Evolutionary conservation across 306 rosid species (phyloP).

Genomic region (Gillenia trifoliata): DNA sequence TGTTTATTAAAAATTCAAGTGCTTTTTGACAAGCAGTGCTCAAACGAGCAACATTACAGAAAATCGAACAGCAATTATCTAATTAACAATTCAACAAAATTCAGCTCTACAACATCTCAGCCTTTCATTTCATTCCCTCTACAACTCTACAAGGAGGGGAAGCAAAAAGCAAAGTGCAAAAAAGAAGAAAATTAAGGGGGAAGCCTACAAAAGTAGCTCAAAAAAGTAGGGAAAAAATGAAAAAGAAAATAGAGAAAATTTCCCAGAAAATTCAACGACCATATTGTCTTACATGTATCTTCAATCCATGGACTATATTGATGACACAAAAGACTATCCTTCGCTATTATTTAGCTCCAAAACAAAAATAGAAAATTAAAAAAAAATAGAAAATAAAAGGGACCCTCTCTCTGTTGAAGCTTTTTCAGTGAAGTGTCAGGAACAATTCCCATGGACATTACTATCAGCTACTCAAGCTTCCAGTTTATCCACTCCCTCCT

Average conservation of each 20-base stretch:
- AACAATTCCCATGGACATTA: conserved; percentile 13
- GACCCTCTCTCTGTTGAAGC: neutral
- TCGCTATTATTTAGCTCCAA: conserved; percentile 6
- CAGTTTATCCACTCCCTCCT: conserved; percentile 41
- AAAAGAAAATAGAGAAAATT: conserved; percentile 1
- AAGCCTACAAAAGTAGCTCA: neutral
- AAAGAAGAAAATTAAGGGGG: neutral
- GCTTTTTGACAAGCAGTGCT: neutral
- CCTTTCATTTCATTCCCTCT: conserved; percentile 19
- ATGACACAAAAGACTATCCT: conserved; percentile 1
- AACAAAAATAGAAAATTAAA: neutral
- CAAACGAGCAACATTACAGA: conserved; percentile 1
- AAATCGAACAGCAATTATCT: conserved; percentile 23
- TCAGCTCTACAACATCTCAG: conserved; percentile 26
- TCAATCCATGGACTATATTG: neutral
- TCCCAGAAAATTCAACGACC: conserved; percentile 25
- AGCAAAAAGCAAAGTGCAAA: conserved; percentile 4
- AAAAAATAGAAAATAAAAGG: neutral
- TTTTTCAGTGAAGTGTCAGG: conserved; percentile 1
- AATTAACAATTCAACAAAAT: conserved; percentile 39
- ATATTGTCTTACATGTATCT: neutral
- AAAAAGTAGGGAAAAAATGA: neutral
- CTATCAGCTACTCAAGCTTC: conserved; percentile 10
- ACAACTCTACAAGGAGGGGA: conserved; percentile 14
- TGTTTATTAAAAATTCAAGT: too few species aligned